Base-by-base conservation (phyloP, 306 rosid genomes). In the Prunus campanulata region DNA sequence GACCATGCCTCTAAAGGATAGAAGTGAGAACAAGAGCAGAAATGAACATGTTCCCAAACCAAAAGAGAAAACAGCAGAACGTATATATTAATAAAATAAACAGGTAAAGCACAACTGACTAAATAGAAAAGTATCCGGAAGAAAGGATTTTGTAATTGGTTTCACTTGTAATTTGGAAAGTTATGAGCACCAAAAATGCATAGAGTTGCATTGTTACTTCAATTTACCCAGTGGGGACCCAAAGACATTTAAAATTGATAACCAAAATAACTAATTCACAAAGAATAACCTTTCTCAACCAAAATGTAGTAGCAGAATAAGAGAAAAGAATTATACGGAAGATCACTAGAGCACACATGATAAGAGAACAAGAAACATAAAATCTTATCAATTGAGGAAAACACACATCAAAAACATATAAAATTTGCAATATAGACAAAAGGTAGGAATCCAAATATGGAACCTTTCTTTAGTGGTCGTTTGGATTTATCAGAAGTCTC, bases 391-490 rank as follows among this genome's bases (percentile, higher is more conserved):
- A 42, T 35, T 49, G 18, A 46, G 27, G 44, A 39, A 39, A 39
- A 39, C 44, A 48, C 12, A 48, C 16, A 72, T 32, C 15, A 25
- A 16, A 48, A 63, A 18, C 49, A 62, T 14, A 70, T 47, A 11
- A 60, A 7, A 3, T 24, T 16, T 19, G 59, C 9, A 35, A 66
- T 2, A 25, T 72, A 10, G 68, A 27, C 3, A 72, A 8, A 27
- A 0, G 10, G 32, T 11, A 72, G 27, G 16, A 49, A 67, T 39
- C 32, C 48, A 18, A 80, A 80, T 57, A 52, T 35, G 67, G 71
- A 74, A 92, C 98, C 98, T 95, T 88, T 95, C 83, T 84, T 92
- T 68, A 95, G 72, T 30, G 87, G 90, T 78, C 78, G 71, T 83
- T 83, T 80, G 57, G 86, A 87, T 63, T 85, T 77, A 74, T 83